These are phyloP conservation scores for Galerina marginata DNA, from an alignment of 768 basidiomycete species.

Conservation along the genomic window DNA sequence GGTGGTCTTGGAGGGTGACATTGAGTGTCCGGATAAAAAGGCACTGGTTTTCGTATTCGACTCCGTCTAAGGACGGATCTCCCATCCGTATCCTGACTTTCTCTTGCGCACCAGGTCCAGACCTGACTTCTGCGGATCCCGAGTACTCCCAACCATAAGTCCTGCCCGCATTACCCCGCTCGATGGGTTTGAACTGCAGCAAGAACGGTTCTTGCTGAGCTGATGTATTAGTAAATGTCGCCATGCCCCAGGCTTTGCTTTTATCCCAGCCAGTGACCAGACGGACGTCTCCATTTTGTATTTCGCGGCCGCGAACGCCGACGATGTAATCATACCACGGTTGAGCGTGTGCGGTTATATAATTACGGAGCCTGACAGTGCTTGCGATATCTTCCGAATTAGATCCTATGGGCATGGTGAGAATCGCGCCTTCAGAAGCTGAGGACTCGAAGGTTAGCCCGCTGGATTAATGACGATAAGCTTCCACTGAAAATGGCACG, in stretches of 20 bases:
- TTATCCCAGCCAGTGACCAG: slow-evolving; percentile 31
- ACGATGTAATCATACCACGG: slow-evolving; percentile 21
- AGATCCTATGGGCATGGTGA: slow-evolving; percentile 18
- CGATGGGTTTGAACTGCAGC: background rate
- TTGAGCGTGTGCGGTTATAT: slow-evolving; percentile 5
- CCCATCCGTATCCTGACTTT: background rate
- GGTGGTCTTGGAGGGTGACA: background rate
- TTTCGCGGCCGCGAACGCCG: slow-evolving; percentile 11
- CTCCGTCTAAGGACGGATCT: background rate
- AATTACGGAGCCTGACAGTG: background rate
- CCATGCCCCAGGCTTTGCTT: slow-evolving; percentile 26
- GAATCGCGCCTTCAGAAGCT: slow-evolving; percentile 18
- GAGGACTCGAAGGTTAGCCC: slow-evolving; percentile 13
- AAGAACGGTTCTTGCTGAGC: too few species aligned
- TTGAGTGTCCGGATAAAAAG: slow-evolving; percentile 12
- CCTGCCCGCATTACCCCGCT: background rate
- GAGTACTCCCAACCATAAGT: slow-evolving; percentile 9
- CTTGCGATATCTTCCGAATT: slow-evolving; percentile 12
- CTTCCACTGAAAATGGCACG: too few species aligned
- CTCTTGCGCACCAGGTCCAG: slow-evolving; percentile 1
- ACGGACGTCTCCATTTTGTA: slow-evolving; percentile 27
- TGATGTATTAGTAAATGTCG: slow-evolving; percentile 11
- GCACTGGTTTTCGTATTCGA: slow-evolving; percentile 7
- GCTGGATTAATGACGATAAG: too few species aligned
- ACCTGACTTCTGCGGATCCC: background rate